Conservation (phyloP, 2,329 filamentous ascomycete species). For the Ilyonectria mors-panacis region DNA sequence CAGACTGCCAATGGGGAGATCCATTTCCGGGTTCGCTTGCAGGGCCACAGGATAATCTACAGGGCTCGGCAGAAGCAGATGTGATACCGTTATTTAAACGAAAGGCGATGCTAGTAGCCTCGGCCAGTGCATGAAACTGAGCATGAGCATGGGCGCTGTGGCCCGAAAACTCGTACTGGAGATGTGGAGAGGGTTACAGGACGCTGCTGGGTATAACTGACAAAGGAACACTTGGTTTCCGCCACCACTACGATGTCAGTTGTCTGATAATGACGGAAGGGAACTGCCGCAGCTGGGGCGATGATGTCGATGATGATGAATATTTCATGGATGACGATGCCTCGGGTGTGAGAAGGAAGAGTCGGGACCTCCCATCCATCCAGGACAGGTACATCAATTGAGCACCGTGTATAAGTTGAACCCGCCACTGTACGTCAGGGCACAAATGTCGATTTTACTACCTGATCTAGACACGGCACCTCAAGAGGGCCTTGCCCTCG, state of each 20-base stretch:
- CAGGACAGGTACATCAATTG: not conserved
- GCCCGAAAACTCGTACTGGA: not conserved
- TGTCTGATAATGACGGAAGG: not conserved
- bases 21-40: constrained; percentile 5
- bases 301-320: constrained; percentile 7
- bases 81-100: not conserved
- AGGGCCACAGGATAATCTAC: constrained; percentile 10
- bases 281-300: not conserved
- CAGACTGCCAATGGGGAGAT: not conserved
- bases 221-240: not conserved
- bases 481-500: not conserved
- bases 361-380: not conserved
- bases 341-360: not conserved
- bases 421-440: constrained; percentile 4
- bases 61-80: constrained; percentile 7
- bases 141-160: too few relatives aligned
- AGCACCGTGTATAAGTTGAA: not conserved
- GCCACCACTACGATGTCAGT: not conserved
- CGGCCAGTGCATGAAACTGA: not conserved
- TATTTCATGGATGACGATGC: constrained; percentile 1
- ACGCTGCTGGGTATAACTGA: not conserved
- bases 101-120: constrained; percentile 3
- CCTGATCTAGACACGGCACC: constrained; percentile 6
- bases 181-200: not conserved
- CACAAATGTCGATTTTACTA: constrained; percentile 1